Base-by-base conservation (phyloP, 495 filamentous ascomycete species). In the Hyphodiscus hymeniophilus region DNA sequence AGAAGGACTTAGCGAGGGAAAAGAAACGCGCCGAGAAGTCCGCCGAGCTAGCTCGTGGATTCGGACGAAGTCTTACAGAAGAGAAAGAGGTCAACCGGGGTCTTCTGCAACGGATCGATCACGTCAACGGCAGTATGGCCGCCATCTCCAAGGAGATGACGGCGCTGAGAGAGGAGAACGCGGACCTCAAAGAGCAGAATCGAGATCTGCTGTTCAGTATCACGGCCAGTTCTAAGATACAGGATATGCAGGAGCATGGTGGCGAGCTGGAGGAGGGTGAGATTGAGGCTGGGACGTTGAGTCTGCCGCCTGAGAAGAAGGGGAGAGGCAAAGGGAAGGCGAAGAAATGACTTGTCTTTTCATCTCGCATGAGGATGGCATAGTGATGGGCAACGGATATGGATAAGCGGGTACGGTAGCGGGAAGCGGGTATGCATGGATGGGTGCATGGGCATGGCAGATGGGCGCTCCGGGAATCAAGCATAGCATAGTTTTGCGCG, bases 151-250 rank as follows among this genome's bases (percentile, higher is more conserved):
- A 66, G 46, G 69, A 80, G 64, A 52, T 81, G 11, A 73, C 73
- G 33, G 62, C 63, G 24, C 60, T 84, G 5, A 75, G 76, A 59
- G 59, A 58, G 30, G 68, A 82, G 59, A 79, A 78, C 42, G 69
- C 59, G 54, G 77, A 82, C 61, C 59, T 95, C 30, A 76, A 79
- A 48, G 91, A 96, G 64, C 80, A 84, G 70, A 91, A 94, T 61
- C 71, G 87, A n/a, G 92, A 98, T 65, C 59, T 98, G 59, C 81
- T 75, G 21, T 94, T 95, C 68, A 94, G 89, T 59, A 89, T 98
- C 40, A 84, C 79, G 38, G 82, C 85, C 3, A 76, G 83, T 59
- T 81, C 92, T 68, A 89, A 88, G 60, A 63, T 98, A 55, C 79
- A 80, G 69, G 79, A 84, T 63, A 63, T 82, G 62, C 72, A 74